phyloP scores from a whole-genome alignment of 805 yeast genomes.

The Pichia manshurica region DNA sequence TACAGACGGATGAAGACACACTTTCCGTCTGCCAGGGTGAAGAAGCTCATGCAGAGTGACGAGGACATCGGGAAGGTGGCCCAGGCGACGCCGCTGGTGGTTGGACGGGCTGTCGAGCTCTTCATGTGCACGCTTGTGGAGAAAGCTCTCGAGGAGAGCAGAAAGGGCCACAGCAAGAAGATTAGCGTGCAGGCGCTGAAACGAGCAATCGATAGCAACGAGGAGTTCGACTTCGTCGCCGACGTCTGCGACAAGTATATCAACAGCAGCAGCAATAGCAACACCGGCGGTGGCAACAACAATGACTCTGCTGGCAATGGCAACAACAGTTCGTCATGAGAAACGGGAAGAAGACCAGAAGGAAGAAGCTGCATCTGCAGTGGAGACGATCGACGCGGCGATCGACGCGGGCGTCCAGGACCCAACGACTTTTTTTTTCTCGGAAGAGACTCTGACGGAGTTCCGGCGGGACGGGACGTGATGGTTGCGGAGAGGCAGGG shows the following conservation, averaged over 20 bases:
- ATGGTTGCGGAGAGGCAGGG: no score
- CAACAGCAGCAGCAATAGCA: not conserved
- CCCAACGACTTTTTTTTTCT: no score
- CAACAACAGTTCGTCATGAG: no score
- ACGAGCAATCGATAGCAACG: slow-evolving; percentile 76
- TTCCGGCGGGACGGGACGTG: no score
- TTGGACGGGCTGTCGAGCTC: slow-evolving; percentile 89
- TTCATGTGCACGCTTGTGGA: slow-evolving; percentile 87
- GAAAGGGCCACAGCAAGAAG: slow-evolving; percentile 66
- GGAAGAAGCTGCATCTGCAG: no score
- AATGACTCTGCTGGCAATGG: no score
- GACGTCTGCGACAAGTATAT: slow-evolving; percentile 43
- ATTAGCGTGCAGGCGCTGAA: slow-evolving; percentile 79
- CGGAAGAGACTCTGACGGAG: no score
- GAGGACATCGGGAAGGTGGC: slow-evolving; percentile 99
- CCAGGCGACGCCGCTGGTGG: slow-evolving; percentile 97
- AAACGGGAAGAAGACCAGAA: no score
- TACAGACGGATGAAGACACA: slow-evolving; percentile 65
- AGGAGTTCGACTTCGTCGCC: slow-evolving; percentile 87
- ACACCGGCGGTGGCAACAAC: no score
- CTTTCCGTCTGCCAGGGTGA: slow-evolving; percentile 89
- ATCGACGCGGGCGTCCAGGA: no score
- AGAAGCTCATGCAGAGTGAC: slow-evolving; percentile 95
- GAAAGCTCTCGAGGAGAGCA: slow-evolving; percentile 74
- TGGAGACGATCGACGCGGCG: no score